Conservation (phyloP, 2,329 filamentous ascomycete genomes). For the Eutypa lata region DNA sequence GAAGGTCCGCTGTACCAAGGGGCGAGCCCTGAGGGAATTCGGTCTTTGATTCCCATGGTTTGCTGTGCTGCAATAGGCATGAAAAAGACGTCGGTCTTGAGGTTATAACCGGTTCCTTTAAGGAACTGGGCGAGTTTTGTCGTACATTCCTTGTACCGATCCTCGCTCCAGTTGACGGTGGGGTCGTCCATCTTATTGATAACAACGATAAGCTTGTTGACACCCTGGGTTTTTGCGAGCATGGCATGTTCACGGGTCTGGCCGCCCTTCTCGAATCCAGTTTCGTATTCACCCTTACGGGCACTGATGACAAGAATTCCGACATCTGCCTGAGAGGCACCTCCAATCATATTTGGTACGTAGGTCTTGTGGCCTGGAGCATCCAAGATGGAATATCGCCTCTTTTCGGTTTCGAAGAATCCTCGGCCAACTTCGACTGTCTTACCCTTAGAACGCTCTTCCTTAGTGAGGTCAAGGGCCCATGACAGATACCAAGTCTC, state of each 20-base stretch:
- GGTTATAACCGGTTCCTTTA: constrained; percentile 89
- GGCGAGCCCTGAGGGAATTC: constrained; percentile 71
- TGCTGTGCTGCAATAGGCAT: constrained; percentile 95
- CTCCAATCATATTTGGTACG: constrained; percentile 97
- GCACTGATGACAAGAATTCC: constrained; percentile 95
- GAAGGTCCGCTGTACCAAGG: constrained; percentile 89
- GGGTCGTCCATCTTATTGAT: constrained; percentile 99
- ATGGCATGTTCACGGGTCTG: constrained; percentile 98
- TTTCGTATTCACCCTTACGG: constrained; percentile 98
- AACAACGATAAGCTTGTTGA: constrained; percentile 90
- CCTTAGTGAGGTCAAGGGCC: constrained; percentile 95
- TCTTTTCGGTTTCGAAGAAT: constrained; percentile 95
- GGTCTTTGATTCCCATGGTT: constrained; percentile 81
- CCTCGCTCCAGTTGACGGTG: constrained; percentile 93
- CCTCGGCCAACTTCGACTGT: constrained; percentile 95
- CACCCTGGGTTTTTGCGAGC: constrained; percentile 95
- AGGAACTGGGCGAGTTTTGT: constrained; percentile 84
- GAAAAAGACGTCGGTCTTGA: constrained; percentile 89
- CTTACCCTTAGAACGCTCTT: constrained; percentile 94
- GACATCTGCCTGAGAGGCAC: constrained; percentile 88
- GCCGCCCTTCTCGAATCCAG: constrained; percentile 91
- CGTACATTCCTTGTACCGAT: constrained; percentile 88
- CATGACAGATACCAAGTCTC: constrained; percentile 99
- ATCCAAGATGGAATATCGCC: constrained; percentile 93
- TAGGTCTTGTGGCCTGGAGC: constrained; percentile 98